phyloP scores from a whole-genome alignment of 148 eudicot genomes.

The Vaccinium darrowii region DNA sequence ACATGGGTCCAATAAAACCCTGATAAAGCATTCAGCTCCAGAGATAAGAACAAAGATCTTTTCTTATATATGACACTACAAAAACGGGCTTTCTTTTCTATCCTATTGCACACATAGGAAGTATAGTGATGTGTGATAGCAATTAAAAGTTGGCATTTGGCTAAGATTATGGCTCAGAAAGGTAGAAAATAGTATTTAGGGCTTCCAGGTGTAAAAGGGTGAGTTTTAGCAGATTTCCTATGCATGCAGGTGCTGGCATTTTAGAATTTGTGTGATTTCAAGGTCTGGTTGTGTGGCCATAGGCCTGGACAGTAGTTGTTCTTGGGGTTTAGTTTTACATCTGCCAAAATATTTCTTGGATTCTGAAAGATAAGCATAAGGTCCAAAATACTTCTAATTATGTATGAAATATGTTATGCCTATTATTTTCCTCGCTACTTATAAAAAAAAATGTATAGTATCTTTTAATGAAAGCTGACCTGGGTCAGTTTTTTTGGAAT shows the following conservation, averaged over 20 bases:
- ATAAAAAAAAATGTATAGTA: too few species aligned
- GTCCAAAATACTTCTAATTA: neutral
- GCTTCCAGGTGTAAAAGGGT: neutral
- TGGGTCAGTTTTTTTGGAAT: neutral
- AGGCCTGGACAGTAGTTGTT: neutral
- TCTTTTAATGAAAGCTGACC: neutral
- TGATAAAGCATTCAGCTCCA: too few species aligned
- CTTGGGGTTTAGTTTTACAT: neutral
- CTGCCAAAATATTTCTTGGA: neutral
- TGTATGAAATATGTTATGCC: neutral
- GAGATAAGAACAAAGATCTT: neutral
- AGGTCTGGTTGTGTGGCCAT: neutral
- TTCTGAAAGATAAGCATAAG: neutral
- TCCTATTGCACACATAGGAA: neutral
- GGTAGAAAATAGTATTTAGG: neutral
- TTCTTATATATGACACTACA: neutral
- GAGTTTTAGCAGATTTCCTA: neutral
- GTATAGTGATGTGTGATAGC: neutral
- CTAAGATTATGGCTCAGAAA: neutral
- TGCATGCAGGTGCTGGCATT: neutral
- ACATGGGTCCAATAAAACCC: too few species aligned
- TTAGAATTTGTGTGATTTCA: neutral
- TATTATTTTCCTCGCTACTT: too few species aligned
- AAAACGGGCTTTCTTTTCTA: neutral
- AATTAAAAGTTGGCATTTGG: neutral